Evolutionary conservation across 805 yeast genomes (phyloP).

Genomic region (Hermanozyma aechmeae): DNA sequence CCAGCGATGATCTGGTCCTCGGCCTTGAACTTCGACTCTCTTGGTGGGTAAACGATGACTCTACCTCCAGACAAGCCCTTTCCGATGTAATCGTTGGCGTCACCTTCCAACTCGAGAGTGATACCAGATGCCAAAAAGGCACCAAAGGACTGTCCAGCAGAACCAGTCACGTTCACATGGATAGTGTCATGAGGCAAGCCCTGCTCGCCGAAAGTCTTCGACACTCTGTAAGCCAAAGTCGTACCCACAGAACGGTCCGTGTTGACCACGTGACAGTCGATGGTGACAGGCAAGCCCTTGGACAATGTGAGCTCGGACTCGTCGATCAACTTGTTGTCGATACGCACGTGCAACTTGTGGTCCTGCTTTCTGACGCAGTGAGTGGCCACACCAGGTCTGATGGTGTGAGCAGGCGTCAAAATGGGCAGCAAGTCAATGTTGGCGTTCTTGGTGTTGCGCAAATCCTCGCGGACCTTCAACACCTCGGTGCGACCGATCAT

Average conservation of each 20-base stretch:
- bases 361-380: slow-evolving; percentile 89
- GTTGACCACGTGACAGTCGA: slow-evolving; percentile 87
- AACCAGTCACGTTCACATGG: slow-evolving; percentile 83
- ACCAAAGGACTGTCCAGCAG: slow-evolving; percentile 98
- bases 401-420: slow-evolving; percentile 91
- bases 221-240: slow-evolving; percentile 86
- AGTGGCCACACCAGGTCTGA: slow-evolving; percentile 95
- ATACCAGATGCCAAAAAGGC: slow-evolving; percentile 96
- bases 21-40: slow-evolving; percentile 73
- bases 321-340: slow-evolving; percentile 92
- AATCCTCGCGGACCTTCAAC: slow-evolving; percentile 73
- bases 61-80: slow-evolving; percentile 97
- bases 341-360: slow-evolving; percentile 83
- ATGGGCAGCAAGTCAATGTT: slow-evolving; percentile 88
- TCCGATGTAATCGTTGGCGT: slow-evolving; percentile 96
- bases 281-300: slow-evolving; percentile 91
- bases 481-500: slow-evolving; percentile 98
- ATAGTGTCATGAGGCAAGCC: slow-evolving; percentile 95
- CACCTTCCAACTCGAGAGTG: slow-evolving; percentile 93
- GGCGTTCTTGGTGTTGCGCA: slow-evolving; percentile 81
- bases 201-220: slow-evolving; percentile 85
- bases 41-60: slow-evolving; percentile 85
- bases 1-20: slow-evolving; percentile 96
- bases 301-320: slow-evolving; percentile 94
- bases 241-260: slow-evolving; percentile 97